Conservation (phyloP, 257 asterid genomes). For the Solanum commersonii region DNA sequence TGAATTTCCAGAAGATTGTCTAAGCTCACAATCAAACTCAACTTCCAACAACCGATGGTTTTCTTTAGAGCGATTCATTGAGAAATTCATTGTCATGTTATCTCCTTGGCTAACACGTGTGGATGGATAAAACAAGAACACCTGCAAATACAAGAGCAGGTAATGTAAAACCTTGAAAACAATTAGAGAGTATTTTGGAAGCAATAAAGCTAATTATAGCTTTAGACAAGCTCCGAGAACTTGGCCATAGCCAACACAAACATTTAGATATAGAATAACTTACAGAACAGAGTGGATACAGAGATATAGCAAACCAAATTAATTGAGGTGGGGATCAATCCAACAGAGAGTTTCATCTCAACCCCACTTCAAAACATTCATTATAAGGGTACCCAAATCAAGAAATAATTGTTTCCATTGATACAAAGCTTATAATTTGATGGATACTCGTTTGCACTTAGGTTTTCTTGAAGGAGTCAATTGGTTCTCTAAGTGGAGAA, state of each 20-base stretch:
- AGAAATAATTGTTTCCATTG: not conserved
- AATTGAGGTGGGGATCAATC: not conserved
- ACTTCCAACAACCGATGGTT: constrained; percentile 89
- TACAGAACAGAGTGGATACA: not conserved
- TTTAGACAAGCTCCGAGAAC: not conserved
- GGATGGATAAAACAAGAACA: constrained; percentile 70
- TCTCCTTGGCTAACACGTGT: constrained; percentile 39
- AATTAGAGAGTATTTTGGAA: not conserved
- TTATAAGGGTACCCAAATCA: not conserved
- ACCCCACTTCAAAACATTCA: not conserved
- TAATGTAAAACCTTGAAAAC: not conserved
- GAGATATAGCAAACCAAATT: not conserved
- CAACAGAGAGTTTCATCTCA: not conserved
- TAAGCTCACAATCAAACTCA: constrained; percentile 50
- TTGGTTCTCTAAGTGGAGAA: not conserved
- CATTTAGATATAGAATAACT: not conserved
- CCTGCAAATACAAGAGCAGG: constrained; percentile 33
- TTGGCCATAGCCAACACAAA: not conserved
- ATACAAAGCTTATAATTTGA: not conserved
- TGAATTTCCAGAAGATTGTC: constrained; percentile 38
- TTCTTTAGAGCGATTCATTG: constrained; percentile 66
- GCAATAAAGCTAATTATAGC: not conserved
- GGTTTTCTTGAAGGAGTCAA: not conserved
- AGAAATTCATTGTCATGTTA: constrained; percentile 27
- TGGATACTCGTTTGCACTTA: not conserved